Conservation (phyloP, 768 basidiomycete genomes). For the Holtermanniella nyarrowii region DNA sequence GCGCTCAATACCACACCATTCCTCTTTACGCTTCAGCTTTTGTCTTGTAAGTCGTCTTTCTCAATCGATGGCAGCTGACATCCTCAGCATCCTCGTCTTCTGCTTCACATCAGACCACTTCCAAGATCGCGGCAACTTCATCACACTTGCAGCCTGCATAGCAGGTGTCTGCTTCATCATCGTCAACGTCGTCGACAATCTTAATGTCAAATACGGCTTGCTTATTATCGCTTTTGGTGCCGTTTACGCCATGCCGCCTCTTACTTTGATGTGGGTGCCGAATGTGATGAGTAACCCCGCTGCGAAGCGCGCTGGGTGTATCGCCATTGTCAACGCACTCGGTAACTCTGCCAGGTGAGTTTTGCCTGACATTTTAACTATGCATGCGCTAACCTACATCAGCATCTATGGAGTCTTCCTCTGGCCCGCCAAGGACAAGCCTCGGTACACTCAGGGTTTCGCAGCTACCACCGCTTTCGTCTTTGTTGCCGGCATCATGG, state of each 20-base stretch:
- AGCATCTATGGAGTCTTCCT: slow-evolving; percentile 40
- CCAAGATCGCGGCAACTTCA: slow-evolving; percentile 34
- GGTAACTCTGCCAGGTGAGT: slow-evolving; percentile 23
- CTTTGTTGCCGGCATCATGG: slow-evolving; percentile 20
- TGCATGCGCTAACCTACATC: slow-evolving; percentile 4
- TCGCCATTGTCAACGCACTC: slow-evolving; percentile 38
- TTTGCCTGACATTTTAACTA: not conserved
- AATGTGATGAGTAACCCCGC: slow-evolving; percentile 37
- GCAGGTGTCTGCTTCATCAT: slow-evolving; percentile 35
- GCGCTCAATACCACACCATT: slow-evolving; percentile 39
- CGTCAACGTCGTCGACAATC: slow-evolving; percentile 15
- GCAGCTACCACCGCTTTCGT: slow-evolving; percentile 34
- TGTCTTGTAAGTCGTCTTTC: slow-evolving; percentile 3
- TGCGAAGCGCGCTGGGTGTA: slow-evolving; percentile 37
- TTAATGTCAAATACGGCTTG: slow-evolving; percentile 38
- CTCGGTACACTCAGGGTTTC: slow-evolving; percentile 37
- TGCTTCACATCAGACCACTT: slow-evolving; percentile 34
- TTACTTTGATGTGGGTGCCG: slow-evolving; percentile 38
- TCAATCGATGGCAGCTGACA: not conserved
- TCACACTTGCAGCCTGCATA: slow-evolving; percentile 16
- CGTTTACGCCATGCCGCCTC: slow-evolving; percentile 34
- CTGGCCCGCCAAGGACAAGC: slow-evolving; percentile 34
- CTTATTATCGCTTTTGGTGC: slow-evolving; percentile 38
- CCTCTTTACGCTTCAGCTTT: slow-evolving; percentile 31
- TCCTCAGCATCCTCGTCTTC: slow-evolving; percentile 24